Evolutionary conservation across 2,329 filamentous ascomycete genomes (phyloP).

Genomic region (Orbilia blumenaviensis): DNA sequence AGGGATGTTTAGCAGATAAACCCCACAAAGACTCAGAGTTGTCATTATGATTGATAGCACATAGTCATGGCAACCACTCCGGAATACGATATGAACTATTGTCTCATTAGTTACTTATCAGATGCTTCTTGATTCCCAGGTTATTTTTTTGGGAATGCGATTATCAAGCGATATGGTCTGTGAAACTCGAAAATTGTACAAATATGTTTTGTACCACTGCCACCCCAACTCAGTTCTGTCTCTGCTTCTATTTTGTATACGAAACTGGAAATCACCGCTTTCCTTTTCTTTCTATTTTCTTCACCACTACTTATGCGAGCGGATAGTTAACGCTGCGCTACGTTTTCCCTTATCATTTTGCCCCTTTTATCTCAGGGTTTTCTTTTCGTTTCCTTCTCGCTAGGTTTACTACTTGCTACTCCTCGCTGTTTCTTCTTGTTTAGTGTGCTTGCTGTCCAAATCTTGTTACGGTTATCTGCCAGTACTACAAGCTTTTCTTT

Average conservation of each 20-base stretch:
- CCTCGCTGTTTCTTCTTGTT: background rate
- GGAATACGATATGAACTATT: background rate
- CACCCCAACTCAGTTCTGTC: background rate
- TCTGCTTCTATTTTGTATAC: slow-evolving; percentile 9
- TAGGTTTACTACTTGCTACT: background rate
- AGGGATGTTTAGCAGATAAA: slow-evolving; percentile 48
- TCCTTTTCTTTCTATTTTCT: background rate
- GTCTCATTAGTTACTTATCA: background rate
- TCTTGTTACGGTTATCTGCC: background rate
- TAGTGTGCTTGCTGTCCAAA: background rate
- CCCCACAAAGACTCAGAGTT: background rate
- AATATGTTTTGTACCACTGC: slow-evolving; percentile 13
- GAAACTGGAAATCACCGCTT: slow-evolving; percentile 31
- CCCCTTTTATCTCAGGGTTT: background rate
- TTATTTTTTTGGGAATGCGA: slow-evolving; percentile 17
- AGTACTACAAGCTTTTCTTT: background rate
- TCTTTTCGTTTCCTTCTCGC: background rate
- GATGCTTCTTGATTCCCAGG: slow-evolving; percentile 13
- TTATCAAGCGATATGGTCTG: background rate
- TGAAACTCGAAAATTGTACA: slow-evolving; percentile 10
- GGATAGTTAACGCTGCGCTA: slow-evolving; percentile 1
- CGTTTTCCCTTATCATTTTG: background rate
- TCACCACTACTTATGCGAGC: background rate
- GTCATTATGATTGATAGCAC: background rate
- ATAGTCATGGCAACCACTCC: background rate